Evolutionary conservation across 257 asterid species (phyloP).

Genomic region (Cruciata laevipes): DNA sequence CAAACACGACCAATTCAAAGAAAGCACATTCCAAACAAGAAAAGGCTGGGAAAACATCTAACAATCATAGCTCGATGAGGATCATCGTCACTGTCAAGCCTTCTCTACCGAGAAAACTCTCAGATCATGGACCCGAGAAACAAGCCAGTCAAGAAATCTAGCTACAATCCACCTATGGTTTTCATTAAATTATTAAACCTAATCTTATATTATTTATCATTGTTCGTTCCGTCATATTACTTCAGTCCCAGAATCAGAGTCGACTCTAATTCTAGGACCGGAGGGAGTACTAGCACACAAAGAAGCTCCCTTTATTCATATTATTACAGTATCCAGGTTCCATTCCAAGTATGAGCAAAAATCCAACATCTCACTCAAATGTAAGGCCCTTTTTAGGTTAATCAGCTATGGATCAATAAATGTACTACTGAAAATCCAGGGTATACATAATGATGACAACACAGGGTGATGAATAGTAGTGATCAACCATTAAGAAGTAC

Average conservation of each 20-base stretch:
- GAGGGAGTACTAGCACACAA: not conserved
- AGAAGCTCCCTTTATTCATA: not conserved
- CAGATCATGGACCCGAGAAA: not conserved
- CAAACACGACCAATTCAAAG: conserved; percentile 24
- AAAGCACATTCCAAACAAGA: conserved; percentile 22
- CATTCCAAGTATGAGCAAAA: not conserved
- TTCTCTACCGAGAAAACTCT: conserved; percentile 5
- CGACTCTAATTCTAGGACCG: not conserved
- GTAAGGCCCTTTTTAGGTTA: conserved; percentile 1
- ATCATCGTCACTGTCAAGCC: conserved; percentile 16
- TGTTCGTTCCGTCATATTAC: not conserved
- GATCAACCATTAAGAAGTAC: conserved; percentile 60
- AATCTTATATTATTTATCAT: conserved; percentile 9
- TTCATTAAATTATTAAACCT: conserved; percentile 7
- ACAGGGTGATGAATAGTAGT: conserved; percentile 22
- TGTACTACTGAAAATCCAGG: conserved; percentile 18
- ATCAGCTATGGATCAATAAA: conserved; percentile 10
- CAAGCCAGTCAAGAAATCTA: conserved; percentile 11
- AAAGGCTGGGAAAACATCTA: conserved; percentile 26
- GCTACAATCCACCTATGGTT: not conserved
- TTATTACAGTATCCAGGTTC: not conserved
- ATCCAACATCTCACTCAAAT: not conserved
- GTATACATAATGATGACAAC: conserved; percentile 16
- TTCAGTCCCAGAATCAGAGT: not conserved
- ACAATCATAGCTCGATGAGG: conserved; percentile 10